phyloP scores from a whole-genome alignment of 2,329 filamentous ascomycete species.

The Graphilbum sp. region DNA sequence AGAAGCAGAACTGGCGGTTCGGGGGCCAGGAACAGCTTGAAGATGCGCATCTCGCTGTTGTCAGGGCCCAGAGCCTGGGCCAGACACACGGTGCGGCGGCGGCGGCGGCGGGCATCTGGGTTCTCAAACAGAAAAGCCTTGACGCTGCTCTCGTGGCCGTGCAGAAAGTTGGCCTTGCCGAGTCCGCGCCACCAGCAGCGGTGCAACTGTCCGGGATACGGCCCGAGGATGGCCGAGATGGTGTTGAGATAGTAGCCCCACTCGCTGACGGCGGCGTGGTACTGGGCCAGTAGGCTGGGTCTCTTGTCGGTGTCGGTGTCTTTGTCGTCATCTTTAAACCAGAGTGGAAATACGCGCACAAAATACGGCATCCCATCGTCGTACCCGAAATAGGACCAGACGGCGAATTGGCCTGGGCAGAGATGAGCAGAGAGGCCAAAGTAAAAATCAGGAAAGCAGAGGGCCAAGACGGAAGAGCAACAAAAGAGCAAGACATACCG shows the following conservation, averaged over 20 bases:
- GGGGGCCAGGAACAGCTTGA: too few relatives aligned
- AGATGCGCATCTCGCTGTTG: neutral
- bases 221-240: neutral
- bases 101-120: neutral
- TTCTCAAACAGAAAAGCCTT: constrained; percentile 1
- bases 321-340: neutral
- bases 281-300: neutral
- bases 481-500: too few relatives aligned
- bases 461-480: too few relatives aligned
- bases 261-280: neutral
- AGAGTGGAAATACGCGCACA: neutral
- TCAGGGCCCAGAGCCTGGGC: neutral
- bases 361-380: neutral
- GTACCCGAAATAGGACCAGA: neutral
- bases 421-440: too few relatives aligned
- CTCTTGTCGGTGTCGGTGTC: neutral
- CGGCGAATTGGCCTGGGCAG: neutral
- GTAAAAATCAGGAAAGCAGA: too few relatives aligned
- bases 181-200: constrained; percentile 1
- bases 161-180: constrained; percentile 1
- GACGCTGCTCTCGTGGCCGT: neutral
- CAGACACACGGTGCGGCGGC: neutral
- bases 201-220: neutral
- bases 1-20: too few relatives aligned
- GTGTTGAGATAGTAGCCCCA: constrained; percentile 1